Evolutionary conservation across 768 basidiomycete genomes (phyloP), one percentile per base, ranked within the genome.

Genomic region (Boletus huronensis): DNA sequence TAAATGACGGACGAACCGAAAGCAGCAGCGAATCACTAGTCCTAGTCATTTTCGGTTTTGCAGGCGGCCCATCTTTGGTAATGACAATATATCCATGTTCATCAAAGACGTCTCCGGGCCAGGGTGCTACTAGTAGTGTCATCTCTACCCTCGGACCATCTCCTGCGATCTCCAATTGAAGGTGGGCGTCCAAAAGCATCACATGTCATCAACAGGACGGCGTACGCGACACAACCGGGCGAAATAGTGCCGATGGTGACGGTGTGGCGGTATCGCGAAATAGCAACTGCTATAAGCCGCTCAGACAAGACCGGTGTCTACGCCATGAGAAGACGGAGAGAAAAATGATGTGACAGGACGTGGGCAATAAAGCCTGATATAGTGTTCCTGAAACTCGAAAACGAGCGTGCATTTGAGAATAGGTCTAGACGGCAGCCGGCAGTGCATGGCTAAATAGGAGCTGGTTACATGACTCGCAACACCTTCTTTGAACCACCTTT

Each of bases 291-390:
- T 16, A 32, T 44, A 5, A 16, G 40, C 21, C 31, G 32, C 40
- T 35, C 17, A 29, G 11, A 28, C 47, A 17, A 51, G 32, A 36
- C 8, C 25, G 25, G 47, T 35, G 28, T 42, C 39, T n/a, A 38
- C 23, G 28, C 52, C 29, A 49, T 9, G 26, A 13, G 21, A 31
- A 32, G 29, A 32, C 39, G 53, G 41, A 26, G 31, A 43, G n/a
- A 1, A 25, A 16, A 11, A 34, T 17, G 31, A n/a, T 25, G 25
- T 54, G 51, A 31, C 34, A 31, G 10, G 19, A 25, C 34, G 2
- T 19, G 10, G 43, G 9, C n/a, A 39, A 58, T 58, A 53, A 42
- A 47, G 10, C 57, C 57, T 19, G 49, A 34, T 58, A 36, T n/a
- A 43, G 43, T 35, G 47, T 26, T 9, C 48, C 40, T 6, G 32